A percentile compares a stretch with the other conserved stretches of the same genome.
Conservation (phyloP, 108 stramenopile genomes). For the Skeletonema tropicum region DNA sequence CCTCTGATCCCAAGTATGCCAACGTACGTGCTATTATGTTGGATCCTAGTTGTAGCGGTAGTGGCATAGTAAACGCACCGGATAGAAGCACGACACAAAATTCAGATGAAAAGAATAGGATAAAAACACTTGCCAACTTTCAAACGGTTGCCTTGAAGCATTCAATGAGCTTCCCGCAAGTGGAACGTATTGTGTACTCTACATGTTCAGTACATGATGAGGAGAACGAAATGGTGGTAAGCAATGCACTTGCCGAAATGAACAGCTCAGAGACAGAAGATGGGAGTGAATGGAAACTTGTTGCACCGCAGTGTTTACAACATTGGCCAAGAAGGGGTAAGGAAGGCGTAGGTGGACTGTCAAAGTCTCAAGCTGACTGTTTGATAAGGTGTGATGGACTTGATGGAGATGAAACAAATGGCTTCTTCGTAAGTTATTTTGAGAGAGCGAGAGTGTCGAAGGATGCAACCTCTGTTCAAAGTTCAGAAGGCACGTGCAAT, state of each 20-base stretch:
- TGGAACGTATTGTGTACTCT: slow-evolving; percentile 94
- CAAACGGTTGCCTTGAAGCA: slow-evolving; percentile 89
- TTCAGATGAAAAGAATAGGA: slow-evolving; percentile 40
- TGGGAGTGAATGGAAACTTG: slow-evolving; percentile 56
- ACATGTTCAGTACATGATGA: slow-evolving; percentile 95
- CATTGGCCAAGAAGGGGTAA: slow-evolving; percentile 89
- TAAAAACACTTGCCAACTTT: slow-evolving; percentile 85
- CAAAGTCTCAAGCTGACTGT: slow-evolving; percentile 66
- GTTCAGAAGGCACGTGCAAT: slow-evolving; percentile 12
- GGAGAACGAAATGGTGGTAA: slow-evolving; percentile 96
- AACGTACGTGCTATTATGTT: slow-evolving; percentile 88
- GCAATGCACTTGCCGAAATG: slow-evolving; percentile 62
- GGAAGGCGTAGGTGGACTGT: slow-evolving; percentile 67
- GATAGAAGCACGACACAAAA: slow-evolving; percentile 62
- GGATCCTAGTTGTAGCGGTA: slow-evolving; percentile 99
- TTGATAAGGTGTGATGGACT: slow-evolving; percentile 89
- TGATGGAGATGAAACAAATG: slow-evolving; percentile 94
- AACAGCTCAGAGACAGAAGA: slow-evolving; percentile 25
- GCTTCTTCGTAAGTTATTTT: slow-evolving; percentile 97
- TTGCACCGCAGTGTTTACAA: slow-evolving; percentile 73
- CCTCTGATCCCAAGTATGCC: slow-evolving; percentile 50
- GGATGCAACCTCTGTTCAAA: neutral
- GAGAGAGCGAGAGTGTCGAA: slow-evolving; percentile 52
- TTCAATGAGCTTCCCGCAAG: slow-evolving; percentile 88
- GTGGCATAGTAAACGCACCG: slow-evolving; percentile 88